phyloP scores from a whole-genome alignment of 768 basidiomycete species.

The Lactarius evosmus region DNA sequence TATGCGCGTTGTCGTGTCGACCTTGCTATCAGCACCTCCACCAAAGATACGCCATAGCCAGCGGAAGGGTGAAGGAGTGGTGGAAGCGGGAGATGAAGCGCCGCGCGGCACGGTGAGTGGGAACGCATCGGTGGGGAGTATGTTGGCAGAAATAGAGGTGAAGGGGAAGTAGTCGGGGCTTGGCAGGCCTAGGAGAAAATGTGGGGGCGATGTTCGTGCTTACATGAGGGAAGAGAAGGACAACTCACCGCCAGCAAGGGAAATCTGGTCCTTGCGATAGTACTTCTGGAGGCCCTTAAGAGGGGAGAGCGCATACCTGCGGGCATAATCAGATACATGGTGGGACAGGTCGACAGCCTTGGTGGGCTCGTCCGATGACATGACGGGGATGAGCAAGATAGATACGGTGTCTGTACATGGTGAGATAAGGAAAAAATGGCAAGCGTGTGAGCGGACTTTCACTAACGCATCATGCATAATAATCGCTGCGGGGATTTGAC shows the following conservation, averaged over 20 bases:
- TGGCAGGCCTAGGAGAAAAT: slow-evolving; percentile 50
- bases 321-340: slow-evolving; percentile 59
- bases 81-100: slow-evolving; percentile 15
- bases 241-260: slow-evolving; percentile 63
- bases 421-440: neutral
- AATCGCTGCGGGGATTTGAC: too few relatives aligned
- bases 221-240: neutral
- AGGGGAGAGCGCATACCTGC: slow-evolving; percentile 49
- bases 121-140: slow-evolving; percentile 49
- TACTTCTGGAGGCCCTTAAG: slow-evolving; percentile 69
- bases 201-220: neutral
- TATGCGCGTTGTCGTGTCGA: slow-evolving; percentile 46
- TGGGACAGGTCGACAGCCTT: slow-evolving; percentile 67
- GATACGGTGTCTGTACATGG: neutral
- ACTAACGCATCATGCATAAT: too few relatives aligned
- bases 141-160: slow-evolving; percentile 53
- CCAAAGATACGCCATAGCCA: slow-evolving; percentile 62
- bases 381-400: slow-evolving; percentile 9
- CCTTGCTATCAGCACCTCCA: slow-evolving; percentile 27
- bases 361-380: slow-evolving; percentile 37
- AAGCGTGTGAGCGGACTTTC: neutral
- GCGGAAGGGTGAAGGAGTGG: slow-evolving; percentile 38
- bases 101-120: slow-evolving; percentile 35
- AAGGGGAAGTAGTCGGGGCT: slow-evolving; percentile 70
- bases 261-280: slow-evolving; percentile 51